Evolutionary conservation across 305 asterid species (phyloP).

Genomic region (Nicotiana rustica): DNA sequence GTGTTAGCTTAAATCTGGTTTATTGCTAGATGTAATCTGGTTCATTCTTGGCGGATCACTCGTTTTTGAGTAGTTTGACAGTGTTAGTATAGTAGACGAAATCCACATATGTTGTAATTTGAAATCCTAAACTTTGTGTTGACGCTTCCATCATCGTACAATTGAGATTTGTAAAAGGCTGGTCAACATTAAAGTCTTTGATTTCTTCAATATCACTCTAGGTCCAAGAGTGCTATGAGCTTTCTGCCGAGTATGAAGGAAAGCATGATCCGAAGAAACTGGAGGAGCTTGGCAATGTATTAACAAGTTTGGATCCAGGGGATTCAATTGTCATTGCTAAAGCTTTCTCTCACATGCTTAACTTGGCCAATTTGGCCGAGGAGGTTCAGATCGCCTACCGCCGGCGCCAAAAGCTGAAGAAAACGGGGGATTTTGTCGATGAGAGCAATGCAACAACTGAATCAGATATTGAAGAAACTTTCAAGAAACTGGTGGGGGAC

Average conservation of each 20-base stretch:
- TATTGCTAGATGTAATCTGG: not conserved
- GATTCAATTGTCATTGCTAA: slow-evolving; percentile 61
- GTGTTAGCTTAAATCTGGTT: too few relatives aligned
- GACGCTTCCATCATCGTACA: not conserved
- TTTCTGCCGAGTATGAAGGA: slow-evolving; percentile 65
- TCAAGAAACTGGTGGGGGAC: slow-evolving; percentile 53
- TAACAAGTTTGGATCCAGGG: slow-evolving; percentile 61
- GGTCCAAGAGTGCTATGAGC: slow-evolving; percentile 68
- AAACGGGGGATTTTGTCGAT: slow-evolving; percentile 54
- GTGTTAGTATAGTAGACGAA: not conserved
- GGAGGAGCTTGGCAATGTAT: slow-evolving; percentile 58
- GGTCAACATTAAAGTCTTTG: not conserved
- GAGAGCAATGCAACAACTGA: slow-evolving; percentile 59
- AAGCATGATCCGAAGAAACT: slow-evolving; percentile 50
- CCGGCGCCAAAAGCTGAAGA: slow-evolving; percentile 52
- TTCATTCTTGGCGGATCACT: not conserved
- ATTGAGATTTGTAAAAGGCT: not conserved
- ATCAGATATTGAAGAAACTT: slow-evolving; percentile 59
- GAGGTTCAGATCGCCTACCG: slow-evolving; percentile 62
- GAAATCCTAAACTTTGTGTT: slow-evolving; percentile 5
- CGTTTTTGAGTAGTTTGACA: not conserved
- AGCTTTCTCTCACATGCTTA: slow-evolving; percentile 66
- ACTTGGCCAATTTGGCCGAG: slow-evolving; percentile 62
- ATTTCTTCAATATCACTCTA: slow-evolving; percentile 20
- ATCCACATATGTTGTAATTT: not conserved